These are phyloP conservation scores for Didymellaceae sp. DNA, from an alignment of 2,329 filamentous ascomycete species.

Conservation along the genomic window DNA sequence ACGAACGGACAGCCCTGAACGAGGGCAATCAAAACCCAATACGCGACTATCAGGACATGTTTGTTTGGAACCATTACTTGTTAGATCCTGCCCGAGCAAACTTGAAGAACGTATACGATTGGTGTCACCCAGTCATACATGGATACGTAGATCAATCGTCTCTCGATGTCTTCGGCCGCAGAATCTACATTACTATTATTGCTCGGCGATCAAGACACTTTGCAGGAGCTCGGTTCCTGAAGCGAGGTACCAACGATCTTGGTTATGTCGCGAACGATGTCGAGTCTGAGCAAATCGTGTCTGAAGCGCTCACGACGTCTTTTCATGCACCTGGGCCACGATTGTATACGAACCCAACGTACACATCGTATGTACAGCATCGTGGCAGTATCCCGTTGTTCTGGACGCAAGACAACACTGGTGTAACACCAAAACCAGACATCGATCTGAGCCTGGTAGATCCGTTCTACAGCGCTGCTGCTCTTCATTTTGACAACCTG, in stretches of 20 bases:
- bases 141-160: slow-evolving; percentile 92
- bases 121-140: slow-evolving; percentile 95
- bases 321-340: slow-evolving; percentile 90
- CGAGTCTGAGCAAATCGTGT: slow-evolving; percentile 97
- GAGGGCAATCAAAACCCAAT: slow-evolving; percentile 66
- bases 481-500: slow-evolving; percentile 91
- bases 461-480: slow-evolving; percentile 92
- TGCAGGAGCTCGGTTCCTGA: slow-evolving; percentile 91
- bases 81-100: slow-evolving; percentile 74
- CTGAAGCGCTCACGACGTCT: slow-evolving; percentile 90
- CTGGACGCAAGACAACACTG: slow-evolving; percentile 96
- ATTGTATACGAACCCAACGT: slow-evolving; percentile 86
- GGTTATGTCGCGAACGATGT: slow-evolving; percentile 98
- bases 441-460: slow-evolving; percentile 96
- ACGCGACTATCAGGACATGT: slow-evolving; percentile 88
- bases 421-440: slow-evolving; percentile 93
- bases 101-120: slow-evolving; percentile 85
- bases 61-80: slow-evolving; percentile 95
- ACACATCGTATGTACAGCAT: slow-evolving; percentile 96
- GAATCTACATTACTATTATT: slow-evolving; percentile 91
- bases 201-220: slow-evolving; percentile 91
- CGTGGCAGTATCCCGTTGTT: slow-evolving; percentile 95
- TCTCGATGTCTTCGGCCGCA: slow-evolving; percentile 78
- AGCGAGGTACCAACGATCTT: slow-evolving; percentile 91
- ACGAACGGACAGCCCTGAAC: slow-evolving; percentile 74